These are phyloP conservation scores for Venturia aucupariae DNA, from an alignment of 2,329 filamentous ascomycete species.

Conservation along the genomic window DNA sequence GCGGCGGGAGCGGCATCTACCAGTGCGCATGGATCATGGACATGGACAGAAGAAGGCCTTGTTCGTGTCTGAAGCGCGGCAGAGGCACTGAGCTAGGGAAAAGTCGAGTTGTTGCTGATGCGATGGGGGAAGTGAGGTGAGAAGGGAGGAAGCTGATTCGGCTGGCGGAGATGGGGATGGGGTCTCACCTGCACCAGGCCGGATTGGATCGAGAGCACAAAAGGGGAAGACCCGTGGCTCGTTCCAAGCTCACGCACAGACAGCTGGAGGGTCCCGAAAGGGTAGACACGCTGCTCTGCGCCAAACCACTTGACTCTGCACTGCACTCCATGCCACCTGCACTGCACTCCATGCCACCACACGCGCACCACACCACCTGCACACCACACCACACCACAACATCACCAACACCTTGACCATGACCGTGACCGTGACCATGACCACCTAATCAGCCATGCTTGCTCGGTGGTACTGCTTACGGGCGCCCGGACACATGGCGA, in stretches of 20 bases:
- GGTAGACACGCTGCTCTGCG: not conserved
- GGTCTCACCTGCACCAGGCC: not conserved
- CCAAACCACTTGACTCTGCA: no score
- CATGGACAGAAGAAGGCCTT: no score
- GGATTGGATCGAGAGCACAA: not conserved
- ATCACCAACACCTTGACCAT: not conserved
- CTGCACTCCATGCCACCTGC: no score
- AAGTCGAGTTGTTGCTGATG: not conserved
- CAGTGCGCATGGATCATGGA: not conserved
- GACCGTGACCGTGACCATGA: no score
- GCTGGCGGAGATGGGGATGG: not conserved
- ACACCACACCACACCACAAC: not conserved
- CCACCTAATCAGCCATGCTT: no score
- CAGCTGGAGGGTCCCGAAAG: no score
- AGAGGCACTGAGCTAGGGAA: not conserved
- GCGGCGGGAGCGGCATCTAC: not conserved
- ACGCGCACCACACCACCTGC: no score
- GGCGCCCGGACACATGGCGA: not conserved
- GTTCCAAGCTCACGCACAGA: no score
- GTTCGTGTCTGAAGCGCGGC: not conserved
- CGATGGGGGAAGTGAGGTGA: not conserved
- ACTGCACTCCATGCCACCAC: no score
- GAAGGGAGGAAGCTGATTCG: not conserved
- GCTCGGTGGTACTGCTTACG: not conserved
- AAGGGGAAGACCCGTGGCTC: slow-evolving; percentile 1